A percentile compares a stretch with the other conserved stretches of the same genome.
These are phyloP conservation scores for Theobroma grandiflorum DNA, from an alignment of 441 rosid species.

Conservation along the genomic window DNA sequence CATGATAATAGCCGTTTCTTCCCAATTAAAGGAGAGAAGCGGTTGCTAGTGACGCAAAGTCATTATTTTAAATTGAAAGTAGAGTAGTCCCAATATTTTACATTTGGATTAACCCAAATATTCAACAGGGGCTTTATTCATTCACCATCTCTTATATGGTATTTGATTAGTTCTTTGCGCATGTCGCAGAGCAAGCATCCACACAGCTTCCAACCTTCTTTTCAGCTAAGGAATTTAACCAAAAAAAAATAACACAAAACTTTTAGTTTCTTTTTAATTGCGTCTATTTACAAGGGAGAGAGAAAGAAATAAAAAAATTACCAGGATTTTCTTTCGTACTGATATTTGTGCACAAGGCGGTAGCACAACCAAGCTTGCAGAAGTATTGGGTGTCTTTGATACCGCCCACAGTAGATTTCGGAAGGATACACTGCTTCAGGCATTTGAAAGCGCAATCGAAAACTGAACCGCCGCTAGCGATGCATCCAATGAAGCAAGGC, in stretches of 20 bases:
- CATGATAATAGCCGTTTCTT: too few species aligned
- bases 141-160: background rate
- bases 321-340: slow-evolving; percentile 44
- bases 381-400: slow-evolving; percentile 15
- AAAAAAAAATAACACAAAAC: background rate
- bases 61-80: background rate
- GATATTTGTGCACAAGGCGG: slow-evolving; percentile 38
- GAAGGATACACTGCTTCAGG: slow-evolving; percentile 36
- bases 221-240: slow-evolving; percentile 19
- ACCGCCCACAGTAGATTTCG: background rate
- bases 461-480: background rate
- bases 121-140: background rate
- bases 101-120: background rate
- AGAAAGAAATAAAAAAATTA: background rate
- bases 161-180: slow-evolving; percentile 23
- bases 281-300: background rate
- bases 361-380: slow-evolving; percentile 54
- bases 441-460: slow-evolving; percentile 33
- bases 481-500: slow-evolving; percentile 38
- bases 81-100: background rate
- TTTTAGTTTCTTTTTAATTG: background rate
- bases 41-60: background rate
- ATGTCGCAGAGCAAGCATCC: slow-evolving; percentile 39
- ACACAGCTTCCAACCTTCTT: slow-evolving; percentile 41
- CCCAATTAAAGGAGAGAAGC: background rate